Evolutionary conservation across 1,139 yeast species (phyloP), one percentile per base, ranked within the genome.

Genomic region (Candida albicans): DNA sequence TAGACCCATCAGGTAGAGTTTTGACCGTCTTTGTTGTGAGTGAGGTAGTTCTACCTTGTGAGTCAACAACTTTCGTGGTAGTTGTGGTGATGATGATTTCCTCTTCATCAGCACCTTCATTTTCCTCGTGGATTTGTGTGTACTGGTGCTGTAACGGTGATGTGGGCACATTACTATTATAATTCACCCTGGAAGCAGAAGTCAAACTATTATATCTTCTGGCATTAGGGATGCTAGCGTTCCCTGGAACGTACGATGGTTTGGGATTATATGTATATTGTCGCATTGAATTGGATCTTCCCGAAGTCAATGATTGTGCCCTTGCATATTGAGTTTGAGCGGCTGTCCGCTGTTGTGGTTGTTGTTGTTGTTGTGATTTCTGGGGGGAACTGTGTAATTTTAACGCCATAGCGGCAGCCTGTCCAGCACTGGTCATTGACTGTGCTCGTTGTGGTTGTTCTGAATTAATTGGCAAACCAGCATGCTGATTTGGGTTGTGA

Each of bases 391-490:
- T 41, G 52, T 69, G 75, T 49, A 65, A 57, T 47, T 67, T 58
- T 30, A 72, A 54, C 6, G 79, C 79, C 1, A 77, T 77, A 2
- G 77, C 77, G 1, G 78, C 78, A 1, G 78, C 77, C 47, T 55
- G 63, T 12, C 75, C 75, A 22, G 77, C 79, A 25, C 67, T 63
- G 28, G 60, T 52, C 35, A 63, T 52, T 24, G 67, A 61, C 43
- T 57, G 65, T 15, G 58, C 46, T 27, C 67, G 43, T 34, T 35
- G 41, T 12, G 29, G 35, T 14, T 29, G 33, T 11, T 18, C 36
- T 31, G 33, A 42, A 11, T 31, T 33, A 24, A 44, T 28, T 0
- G 68, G 67, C 11, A 61, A 51, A 1, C 67, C 67, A 8, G 67
- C 62, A 33, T 50, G 50, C 34, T 48, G 48, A 10, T 42, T 30